Conservation (phyloP, 176 grass and related monocot species). For the Eragrostis curvula region DNA sequence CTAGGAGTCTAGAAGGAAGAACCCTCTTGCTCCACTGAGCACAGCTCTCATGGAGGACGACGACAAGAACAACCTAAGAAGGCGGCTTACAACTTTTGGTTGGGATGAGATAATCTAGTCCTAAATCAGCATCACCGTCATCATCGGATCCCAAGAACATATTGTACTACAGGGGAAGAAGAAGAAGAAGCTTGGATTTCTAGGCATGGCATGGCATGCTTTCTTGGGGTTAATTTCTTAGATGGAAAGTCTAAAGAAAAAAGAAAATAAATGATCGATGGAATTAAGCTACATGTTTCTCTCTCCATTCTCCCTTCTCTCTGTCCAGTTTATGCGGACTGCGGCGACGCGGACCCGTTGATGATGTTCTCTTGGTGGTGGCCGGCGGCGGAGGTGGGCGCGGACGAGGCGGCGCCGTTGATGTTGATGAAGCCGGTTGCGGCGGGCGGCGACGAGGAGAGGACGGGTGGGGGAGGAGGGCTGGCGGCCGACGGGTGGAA, state of each 20-base stretch:
- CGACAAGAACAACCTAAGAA: conserved; percentile 50
- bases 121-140: conserved; percentile 44
- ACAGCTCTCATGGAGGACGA: conserved; percentile 28
- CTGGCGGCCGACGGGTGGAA: conserved; percentile 34
- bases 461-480: conserved; percentile 9
- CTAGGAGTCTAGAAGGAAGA: conserved; percentile 40
- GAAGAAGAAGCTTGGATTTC: conserved; percentile 40
- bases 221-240: conserved; percentile 68
- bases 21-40: conserved; percentile 16
- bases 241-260: conserved; percentile 37
- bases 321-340: conserved; percentile 47
- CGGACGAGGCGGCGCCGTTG: conserved; percentile 48
- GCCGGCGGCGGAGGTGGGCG: conserved; percentile 15
- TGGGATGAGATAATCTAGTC: conserved; percentile 61
- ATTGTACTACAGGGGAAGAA: not conserved
- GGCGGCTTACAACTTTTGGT: conserved; percentile 15
- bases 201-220: conserved; percentile 45
- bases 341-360: conserved; percentile 49
- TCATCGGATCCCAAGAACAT: conserved; percentile 56
- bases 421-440: conserved; percentile 48
- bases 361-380: conserved; percentile 28
- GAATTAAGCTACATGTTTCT: conserved; percentile 53
- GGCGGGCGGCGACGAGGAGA: conserved; percentile 35
- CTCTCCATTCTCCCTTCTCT: conserved; percentile 4
- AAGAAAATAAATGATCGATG: conserved; percentile 50